Evolutionary conservation across 2,329 filamentous ascomycete genomes (phyloP), one percentile per base, ranked within the genome.

Genomic region (Pseudocercospora fijiensis): DNA sequence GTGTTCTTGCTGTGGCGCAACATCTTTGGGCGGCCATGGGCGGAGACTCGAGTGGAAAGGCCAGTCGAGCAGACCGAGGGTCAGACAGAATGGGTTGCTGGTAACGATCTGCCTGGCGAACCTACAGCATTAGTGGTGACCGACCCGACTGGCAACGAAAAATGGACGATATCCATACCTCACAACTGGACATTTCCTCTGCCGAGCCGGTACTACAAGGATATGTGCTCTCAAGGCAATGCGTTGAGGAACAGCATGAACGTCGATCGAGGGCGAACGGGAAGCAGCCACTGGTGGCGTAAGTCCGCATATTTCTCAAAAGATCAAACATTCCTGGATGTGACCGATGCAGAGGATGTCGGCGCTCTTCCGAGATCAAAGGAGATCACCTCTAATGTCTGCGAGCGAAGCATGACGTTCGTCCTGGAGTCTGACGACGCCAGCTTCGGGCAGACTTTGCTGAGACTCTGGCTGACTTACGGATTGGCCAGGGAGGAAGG

Each of bases 91-190:
- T 87, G 91, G 82, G 84, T 90, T 7, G 85, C 83, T 41, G 86
- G 86, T 65, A 84, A 87, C 65, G 80, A 81, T 47, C 76, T 92
- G n/a, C 90, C 90, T 0, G 83, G 88, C 27, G 87, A 90, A 66
- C 88, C 91, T 0, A 89, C 88, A 0, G 89, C 90, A 0, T 82
- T 95, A 20, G 83, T 91, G 5, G 81, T 93, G 52, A 85, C 83
- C 13, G 90, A 92, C 76, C 78, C 80, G 26, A 80, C 82, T 51
- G 89, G 89, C 2, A 84, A 82, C 58, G 81, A 86, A 10, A 88
- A 85, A 74, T 96, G 92, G 92, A 95, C 91, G 0, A 85, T 96
- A 10, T 92, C 86, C 1, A 92, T 96, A 41, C 91, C 91, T 0
- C 80, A 83, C 6, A 83, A 82, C 62, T 80, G 83, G 52, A 79